Evolutionary conservation across 1,284 basidiomycete species (phyloP).

Genomic region (Ganoderma meredithae): DNA sequence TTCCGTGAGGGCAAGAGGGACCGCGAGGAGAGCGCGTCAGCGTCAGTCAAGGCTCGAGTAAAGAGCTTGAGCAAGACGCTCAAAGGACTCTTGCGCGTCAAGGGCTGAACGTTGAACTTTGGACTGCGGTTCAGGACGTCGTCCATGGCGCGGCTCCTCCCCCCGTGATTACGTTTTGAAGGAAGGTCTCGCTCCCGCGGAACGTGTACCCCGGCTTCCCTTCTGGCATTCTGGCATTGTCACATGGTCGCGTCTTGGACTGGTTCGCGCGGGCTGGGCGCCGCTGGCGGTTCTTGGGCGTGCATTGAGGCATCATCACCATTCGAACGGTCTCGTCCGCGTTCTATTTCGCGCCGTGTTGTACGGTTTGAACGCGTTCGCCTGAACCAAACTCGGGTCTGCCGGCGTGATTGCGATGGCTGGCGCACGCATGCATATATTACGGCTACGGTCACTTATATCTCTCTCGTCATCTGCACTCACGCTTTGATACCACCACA

Average conservation of each 20-base stretch:
- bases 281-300: constrained; percentile 9
- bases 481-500: constrained; percentile 28
- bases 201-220: too few relatives aligned
- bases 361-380: neutral
- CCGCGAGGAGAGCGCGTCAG: constrained; percentile 6
- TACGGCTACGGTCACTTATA: neutral
- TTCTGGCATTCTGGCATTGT: neutral
- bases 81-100: constrained; percentile 46
- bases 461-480: neutral
- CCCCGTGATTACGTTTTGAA: too few relatives aligned
- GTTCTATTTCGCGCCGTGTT: neutral
- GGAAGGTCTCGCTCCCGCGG: neutral
- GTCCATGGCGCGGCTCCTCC: too few relatives aligned
- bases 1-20: constrained; percentile 21
- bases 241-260: neutral
- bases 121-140: too few relatives aligned
- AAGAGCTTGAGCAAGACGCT: constrained; percentile 52
- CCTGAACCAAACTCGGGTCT: neutral
- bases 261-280: neutral
- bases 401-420: neutral
- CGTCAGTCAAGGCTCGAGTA: constrained; percentile 44
- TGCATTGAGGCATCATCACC: neutral
- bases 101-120: neutral
- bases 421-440: constrained; percentile 1
- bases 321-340: neutral